Conservation (phyloP, 2,329 filamentous ascomycete genomes). For the Arachnomyces sp. region DNA sequence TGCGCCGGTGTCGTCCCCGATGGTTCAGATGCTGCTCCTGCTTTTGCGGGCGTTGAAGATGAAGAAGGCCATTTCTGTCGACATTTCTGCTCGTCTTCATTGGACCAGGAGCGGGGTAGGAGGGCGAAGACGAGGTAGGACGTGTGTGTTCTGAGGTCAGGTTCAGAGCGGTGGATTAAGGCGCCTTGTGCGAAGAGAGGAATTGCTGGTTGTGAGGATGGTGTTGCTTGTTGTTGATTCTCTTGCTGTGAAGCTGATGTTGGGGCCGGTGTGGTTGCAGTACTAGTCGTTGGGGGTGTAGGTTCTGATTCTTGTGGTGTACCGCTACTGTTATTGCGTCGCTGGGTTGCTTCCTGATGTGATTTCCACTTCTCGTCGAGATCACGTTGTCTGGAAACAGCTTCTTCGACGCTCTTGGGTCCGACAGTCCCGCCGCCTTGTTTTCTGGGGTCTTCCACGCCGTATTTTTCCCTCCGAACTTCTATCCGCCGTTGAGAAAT, state of each 20-base stretch:
- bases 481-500: slow-evolving; percentile 72
- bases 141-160: slow-evolving; percentile 90
- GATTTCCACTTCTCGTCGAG: slow-evolving; percentile 62
- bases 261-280: background rate
- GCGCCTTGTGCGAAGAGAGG: slow-evolving; percentile 67
- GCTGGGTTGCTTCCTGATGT: slow-evolving; percentile 47
- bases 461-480: slow-evolving; percentile 72
- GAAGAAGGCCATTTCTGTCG: slow-evolving; percentile 55
- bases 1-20: slow-evolving; percentile 11
- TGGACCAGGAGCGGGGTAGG: slow-evolving; percentile 77
- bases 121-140: slow-evolving; percentile 94
- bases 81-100: slow-evolving; percentile 67
- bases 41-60: slow-evolving; percentile 40
- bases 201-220: slow-evolving; percentile 12
- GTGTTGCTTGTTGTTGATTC: slow-evolving; percentile 9
- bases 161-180: slow-evolving; percentile 71
- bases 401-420: slow-evolving; percentile 66
- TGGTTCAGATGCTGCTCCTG: slow-evolving; percentile 23
- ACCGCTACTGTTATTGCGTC: no score
- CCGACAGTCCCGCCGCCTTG: slow-evolving; percentile 63
- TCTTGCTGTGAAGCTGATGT: slow-evolving; percentile 28
- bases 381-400: slow-evolving; percentile 62
- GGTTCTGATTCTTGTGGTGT: slow-evolving; percentile 14
- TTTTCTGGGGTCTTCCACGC: slow-evolving; percentile 47
- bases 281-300: background rate